Evolutionary conservation across 2,329 filamentous ascomycete genomes (phyloP).

Genomic region (Penicillium vulpinum): DNA sequence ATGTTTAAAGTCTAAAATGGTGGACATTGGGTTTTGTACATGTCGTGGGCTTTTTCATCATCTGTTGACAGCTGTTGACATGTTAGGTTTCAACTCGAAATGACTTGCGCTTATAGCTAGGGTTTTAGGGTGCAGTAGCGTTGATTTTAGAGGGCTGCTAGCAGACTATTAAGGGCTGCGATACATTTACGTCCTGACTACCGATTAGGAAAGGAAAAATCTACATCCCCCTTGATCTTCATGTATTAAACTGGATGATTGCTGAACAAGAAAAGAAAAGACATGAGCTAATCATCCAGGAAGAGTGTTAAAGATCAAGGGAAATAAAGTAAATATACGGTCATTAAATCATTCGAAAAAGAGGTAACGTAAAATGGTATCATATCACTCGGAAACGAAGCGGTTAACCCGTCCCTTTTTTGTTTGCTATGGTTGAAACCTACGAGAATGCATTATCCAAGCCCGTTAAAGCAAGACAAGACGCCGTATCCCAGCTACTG

Average conservation of each 20-base stretch:
- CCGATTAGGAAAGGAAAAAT: neutral
- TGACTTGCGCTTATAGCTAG: neutral
- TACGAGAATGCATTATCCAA: constrained; percentile 36
- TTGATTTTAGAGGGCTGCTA: neutral
- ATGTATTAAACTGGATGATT: neutral
- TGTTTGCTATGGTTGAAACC: constrained; percentile 37
- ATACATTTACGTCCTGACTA: neutral
- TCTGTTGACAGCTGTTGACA: neutral
- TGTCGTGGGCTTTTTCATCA: neutral
- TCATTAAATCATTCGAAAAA: constrained; percentile 29
- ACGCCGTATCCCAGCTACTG: constrained; percentile 35
- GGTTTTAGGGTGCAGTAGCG: neutral
- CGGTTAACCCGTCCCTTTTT: constrained; percentile 25
- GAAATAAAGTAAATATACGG: constrained; percentile 16
- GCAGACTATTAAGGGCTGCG: too few relatives aligned
- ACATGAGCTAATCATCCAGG: neutral
- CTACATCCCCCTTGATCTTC: constrained; percentile 1
- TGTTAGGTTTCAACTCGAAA: neutral
- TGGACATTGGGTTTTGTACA: neutral
- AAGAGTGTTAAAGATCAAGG: constrained; percentile 1
- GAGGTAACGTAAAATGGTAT: constrained; percentile 34
- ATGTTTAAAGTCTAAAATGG: neutral
- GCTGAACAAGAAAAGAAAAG: neutral
- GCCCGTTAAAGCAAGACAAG: constrained; percentile 41
- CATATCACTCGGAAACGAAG: constrained; percentile 34